Conservation (phyloP, 148 eudicot species). For the Limonium bicolor region DNA sequence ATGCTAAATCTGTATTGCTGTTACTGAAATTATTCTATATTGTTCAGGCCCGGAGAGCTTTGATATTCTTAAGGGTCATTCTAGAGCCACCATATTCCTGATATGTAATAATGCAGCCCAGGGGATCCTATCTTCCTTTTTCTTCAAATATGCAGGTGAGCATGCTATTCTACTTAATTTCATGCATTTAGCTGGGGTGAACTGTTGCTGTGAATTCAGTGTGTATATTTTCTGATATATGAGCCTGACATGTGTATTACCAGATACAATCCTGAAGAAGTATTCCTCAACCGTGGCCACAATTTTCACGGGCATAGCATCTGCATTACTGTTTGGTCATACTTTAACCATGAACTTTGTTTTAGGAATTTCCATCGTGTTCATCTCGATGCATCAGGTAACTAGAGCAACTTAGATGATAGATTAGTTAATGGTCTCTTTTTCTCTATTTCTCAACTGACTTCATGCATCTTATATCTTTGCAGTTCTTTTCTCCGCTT, state of each 20-base stretch:
- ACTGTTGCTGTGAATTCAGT: too few relatives aligned
- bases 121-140: conserved; percentile 55
- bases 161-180: not conserved
- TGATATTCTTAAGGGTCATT: conserved; percentile 50
- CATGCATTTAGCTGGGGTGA: too few relatives aligned
- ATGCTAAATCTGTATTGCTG: too few relatives aligned
- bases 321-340: conserved; percentile 89
- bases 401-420: not conserved
- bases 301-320: conserved; percentile 89
- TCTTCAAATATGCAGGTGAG: conserved; percentile 62
- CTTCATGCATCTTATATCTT: conserved; percentile 7
- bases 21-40: not conserved
- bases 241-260: not conserved
- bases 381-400: conserved; percentile 99
- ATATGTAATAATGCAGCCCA: conserved; percentile 58
- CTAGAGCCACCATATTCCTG: conserved; percentile 54
- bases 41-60: conserved; percentile 47
- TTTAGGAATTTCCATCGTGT: conserved; percentile 87
- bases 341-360: conserved; percentile 75
- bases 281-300: conserved; percentile 91
- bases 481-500: conserved; percentile 92
- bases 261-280: conserved; percentile 94
- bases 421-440: not conserved
- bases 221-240: conserved; percentile 4
- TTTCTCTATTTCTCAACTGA: conserved; percentile 11